Base-by-base conservation (phyloP, 1,139 yeast genomes). In the Suhomyces panamericanus region DNA sequence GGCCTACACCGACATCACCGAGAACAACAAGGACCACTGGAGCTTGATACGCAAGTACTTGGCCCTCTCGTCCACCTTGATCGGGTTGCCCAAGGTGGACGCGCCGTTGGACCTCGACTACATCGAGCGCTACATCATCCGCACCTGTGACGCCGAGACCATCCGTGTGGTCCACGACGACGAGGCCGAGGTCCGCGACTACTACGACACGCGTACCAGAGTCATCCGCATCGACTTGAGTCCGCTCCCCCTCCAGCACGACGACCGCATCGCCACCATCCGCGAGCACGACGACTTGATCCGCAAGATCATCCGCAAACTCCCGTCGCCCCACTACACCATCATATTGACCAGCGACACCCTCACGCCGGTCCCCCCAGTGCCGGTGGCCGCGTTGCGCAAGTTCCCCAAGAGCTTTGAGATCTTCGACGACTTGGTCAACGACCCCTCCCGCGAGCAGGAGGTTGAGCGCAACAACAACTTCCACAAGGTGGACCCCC, bases 241-340 rank as follows among this genome's bases (percentile, higher is more conserved):
- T 13, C 70, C 67, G 32, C 62, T 84, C 16, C 83, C 85, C 0
- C 57, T 62, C 5, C 50, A 46, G 1, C 66, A 62, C 4, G 56
- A 54, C 2, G 59, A 59, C 33, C 51, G 73, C 32, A 43, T 43
- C 9, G 35, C 43, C 12, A 62, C 59, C 26, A 56, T 68, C 13
- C 51, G 58, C 30, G 59, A 65, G 13, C 73, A 80, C 48, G 95
- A 87, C 60, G 74, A 70, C 42, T 63, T 74, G 46, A 54, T 82
- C 8, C 62, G 83, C 42, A 68, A 69, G 35, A 71, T 85, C 12
- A 55, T 83, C 26, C 73, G 87, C 29, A 81, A 80, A 51, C 59
- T 83, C n/a, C 93, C 95, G 0, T 75, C 88, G 0, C 91, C 93
- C 0, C 76, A 77, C 49, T 74, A 73, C 46, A 69, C 85, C 4